Percentiles rank a stretch among this genome's conserved stretches.
Evolutionary conservation across 73 alveolate genomes (phyloP).

Genomic region (Paraurostyla sp.): DNA sequence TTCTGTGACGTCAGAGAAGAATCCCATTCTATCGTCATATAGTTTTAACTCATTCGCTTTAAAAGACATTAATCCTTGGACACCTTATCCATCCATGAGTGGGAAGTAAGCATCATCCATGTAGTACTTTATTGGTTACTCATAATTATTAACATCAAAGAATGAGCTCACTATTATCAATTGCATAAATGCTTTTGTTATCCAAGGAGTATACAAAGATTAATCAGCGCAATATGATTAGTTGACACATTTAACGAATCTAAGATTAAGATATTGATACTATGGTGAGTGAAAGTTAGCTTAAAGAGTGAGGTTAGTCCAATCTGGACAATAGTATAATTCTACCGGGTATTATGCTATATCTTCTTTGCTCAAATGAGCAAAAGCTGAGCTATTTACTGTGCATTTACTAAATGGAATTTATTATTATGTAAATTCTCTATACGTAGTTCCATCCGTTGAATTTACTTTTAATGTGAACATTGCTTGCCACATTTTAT

Average conservation of each 20-base stretch:
- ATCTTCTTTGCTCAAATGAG: neutral
- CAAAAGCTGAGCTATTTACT: neutral
- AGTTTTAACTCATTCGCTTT: neutral
- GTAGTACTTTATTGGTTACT: neutral
- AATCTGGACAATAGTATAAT: conserved; percentile 35
- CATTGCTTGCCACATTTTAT: neutral
- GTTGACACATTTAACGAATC: neutral
- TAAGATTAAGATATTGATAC: neutral
- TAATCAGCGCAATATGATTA: neutral
- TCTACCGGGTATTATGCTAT: neutral
- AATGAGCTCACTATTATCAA: neutral
- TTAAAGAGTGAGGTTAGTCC: conserved; percentile 6
- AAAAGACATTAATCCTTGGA: neutral
- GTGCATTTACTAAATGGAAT: neutral
- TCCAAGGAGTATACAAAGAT: neutral
- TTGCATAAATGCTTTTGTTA: neutral
- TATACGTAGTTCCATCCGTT: neutral
- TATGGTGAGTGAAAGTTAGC: conserved; percentile 39
- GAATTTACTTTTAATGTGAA: neutral
- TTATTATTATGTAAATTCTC: neutral
- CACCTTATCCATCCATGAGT: neutral
- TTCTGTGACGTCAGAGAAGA: neutral
- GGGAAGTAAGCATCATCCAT: conserved; percentile 36
- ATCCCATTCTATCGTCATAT: neutral
- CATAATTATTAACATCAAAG: conserved; percentile 22